A percentile compares a stretch with the other conserved stretches of the same genome.
Evolutionary conservation across 257 asterid genomes (phyloP).

Genomic region (Echites panduratus): DNA sequence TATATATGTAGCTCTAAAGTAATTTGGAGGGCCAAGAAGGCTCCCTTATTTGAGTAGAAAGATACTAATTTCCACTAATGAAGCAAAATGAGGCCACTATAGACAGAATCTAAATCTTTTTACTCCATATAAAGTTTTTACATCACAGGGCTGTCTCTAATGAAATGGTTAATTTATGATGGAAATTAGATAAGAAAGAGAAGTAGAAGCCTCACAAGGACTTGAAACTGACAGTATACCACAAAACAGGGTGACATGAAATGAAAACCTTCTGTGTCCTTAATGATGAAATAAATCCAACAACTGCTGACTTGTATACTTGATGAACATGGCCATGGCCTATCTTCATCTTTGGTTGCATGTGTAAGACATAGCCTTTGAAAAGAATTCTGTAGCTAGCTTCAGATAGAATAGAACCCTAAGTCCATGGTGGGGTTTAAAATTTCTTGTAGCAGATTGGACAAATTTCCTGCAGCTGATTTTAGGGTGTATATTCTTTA

Average conservation of each 20-base stretch:
- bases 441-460: background rate
- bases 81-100: constrained; percentile 3
- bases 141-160: too few relatives aligned
- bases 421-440: background rate
- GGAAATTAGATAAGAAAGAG: too few relatives aligned
- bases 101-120: background rate
- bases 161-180: too few relatives aligned
- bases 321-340: background rate
- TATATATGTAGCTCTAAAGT: constrained; percentile 11
- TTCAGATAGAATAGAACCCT: background rate
- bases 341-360: background rate
- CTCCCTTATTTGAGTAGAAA: constrained; percentile 5
- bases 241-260: background rate
- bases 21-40: constrained; percentile 18
- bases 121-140: too few relatives aligned
- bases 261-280: background rate
- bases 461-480: background rate
- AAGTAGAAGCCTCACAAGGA: background rate
- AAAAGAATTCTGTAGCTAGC: background rate
- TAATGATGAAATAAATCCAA: background rate
- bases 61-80: constrained; percentile 19
- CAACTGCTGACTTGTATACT: background rate
- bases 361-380: background rate
- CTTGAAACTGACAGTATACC: background rate
- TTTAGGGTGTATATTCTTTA: too few relatives aligned